Conservation (phyloP, 441 rosid genomes). For the Isatis lusitanica region DNA sequence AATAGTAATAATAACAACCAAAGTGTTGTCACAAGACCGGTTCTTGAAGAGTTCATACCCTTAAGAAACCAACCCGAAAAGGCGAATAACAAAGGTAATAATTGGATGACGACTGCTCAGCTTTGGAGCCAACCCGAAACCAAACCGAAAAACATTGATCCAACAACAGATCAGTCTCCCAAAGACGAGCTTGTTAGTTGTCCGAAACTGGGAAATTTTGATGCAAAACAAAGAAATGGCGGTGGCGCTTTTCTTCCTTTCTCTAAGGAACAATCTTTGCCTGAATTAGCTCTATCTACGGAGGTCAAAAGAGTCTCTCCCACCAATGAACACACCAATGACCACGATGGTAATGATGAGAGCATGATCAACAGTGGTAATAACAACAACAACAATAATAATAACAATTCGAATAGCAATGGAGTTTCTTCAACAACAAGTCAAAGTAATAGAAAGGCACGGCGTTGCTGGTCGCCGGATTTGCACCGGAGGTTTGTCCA, state of each 20-base stretch:
- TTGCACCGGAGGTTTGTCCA: slow-evolving; percentile 90
- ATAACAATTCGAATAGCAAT: slow-evolving; percentile 35
- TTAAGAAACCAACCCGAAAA: slow-evolving; percentile 62
- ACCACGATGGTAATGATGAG: slow-evolving; percentile 36
- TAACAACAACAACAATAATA: slow-evolving; percentile 31
- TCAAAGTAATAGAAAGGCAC: slow-evolving; percentile 83
- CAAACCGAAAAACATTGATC: slow-evolving; percentile 47
- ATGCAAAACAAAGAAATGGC: slow-evolving; percentile 67
- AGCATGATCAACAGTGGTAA: slow-evolving; percentile 13
- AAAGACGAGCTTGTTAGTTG: slow-evolving; percentile 46
- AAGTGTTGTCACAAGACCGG: slow-evolving; percentile 51
- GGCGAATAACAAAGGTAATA: slow-evolving; percentile 48
- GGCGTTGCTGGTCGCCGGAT: slow-evolving; percentile 99
- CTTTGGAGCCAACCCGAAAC: slow-evolving; percentile 77
- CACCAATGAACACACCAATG: slow-evolving; percentile 25
- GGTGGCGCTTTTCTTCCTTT: slow-evolving; percentile 96
- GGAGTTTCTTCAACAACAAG: slow-evolving; percentile 29
- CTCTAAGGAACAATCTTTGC: slow-evolving; percentile 62
- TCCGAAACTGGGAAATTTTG: slow-evolving; percentile 54
- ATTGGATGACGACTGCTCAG: slow-evolving; percentile 94
- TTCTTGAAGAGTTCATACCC: slow-evolving; percentile 96
- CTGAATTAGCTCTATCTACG: slow-evolving; percentile 64
- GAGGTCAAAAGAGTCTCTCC: slow-evolving; percentile 30
- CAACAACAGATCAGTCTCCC: slow-evolving; percentile 20
- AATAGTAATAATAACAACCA: slow-evolving; percentile 41